Percentiles rank a stretch among this genome's conserved stretches.
Conservation (phyloP, 2,329 filamentous ascomycete species). For the Gaeumannomyces tritici region DNA sequence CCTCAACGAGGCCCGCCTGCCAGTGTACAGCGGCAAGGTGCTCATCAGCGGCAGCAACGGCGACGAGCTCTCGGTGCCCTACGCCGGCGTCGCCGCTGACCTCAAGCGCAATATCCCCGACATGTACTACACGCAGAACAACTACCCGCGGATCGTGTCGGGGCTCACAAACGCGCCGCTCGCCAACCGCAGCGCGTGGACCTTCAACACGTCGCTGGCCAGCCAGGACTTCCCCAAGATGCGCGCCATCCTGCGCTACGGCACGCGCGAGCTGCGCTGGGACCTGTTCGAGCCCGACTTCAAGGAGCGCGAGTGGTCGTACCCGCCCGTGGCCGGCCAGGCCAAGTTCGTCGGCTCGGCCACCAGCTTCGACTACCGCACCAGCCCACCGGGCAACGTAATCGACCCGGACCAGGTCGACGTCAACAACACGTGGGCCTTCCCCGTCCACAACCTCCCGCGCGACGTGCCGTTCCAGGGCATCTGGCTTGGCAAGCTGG, state of each 20-base stretch:
- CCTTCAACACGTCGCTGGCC: slow-evolving; percentile 14
- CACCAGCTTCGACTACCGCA: slow-evolving; percentile 4
- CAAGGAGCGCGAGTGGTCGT: slow-evolving; percentile 13
- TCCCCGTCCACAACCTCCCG: slow-evolving; percentile 12
- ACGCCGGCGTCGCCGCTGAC: slow-evolving; percentile 13
- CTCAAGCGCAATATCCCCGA: slow-evolving; percentile 9
- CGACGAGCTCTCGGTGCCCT: slow-evolving; percentile 21
- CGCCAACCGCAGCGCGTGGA: not conserved
- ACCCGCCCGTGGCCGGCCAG: slow-evolving; percentile 15
- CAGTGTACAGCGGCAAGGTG: slow-evolving; percentile 24
- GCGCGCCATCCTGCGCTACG: slow-evolving; percentile 14
- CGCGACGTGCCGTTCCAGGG: slow-evolving; percentile 9
- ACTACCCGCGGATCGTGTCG: slow-evolving; percentile 4
- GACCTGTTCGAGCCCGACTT: slow-evolving; percentile 16
- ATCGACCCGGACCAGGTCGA: slow-evolving; percentile 4
- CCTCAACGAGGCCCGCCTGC: slow-evolving; percentile 15
- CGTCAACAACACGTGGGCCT: slow-evolving; percentile 7
- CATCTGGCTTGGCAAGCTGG: slow-evolving; percentile 10
- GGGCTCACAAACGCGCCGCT: slow-evolving; percentile 1
- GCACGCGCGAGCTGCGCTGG: slow-evolving; percentile 18
- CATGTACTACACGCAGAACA: slow-evolving; percentile 8
- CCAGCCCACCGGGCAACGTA: not conserved
- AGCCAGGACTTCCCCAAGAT: slow-evolving; percentile 19
- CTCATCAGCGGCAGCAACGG: slow-evolving; percentile 19
- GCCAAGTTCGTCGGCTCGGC: slow-evolving; percentile 14